Percentiles rank a stretch among this genome's conserved stretches.
Evolutionary conservation across 129 eudicot genomes (phyloP).

Genomic region (Mikania micrantha): DNA sequence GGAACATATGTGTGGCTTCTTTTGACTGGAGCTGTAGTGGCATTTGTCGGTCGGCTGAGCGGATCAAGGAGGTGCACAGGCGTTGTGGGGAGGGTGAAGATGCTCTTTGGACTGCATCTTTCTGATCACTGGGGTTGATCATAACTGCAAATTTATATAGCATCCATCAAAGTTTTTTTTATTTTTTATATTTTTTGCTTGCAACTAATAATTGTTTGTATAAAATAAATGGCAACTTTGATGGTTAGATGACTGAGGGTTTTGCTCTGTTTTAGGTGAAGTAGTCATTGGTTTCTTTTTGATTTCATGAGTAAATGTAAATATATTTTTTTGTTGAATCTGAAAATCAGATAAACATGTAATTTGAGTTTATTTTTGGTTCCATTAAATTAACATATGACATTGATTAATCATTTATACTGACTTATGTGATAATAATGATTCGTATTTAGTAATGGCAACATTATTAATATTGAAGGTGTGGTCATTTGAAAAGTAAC

Average conservation of each 20-base stretch:
- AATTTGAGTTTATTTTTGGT: neutral
- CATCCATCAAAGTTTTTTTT: neutral
- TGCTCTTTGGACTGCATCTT: conserved; percentile 64
- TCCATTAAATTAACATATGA: neutral
- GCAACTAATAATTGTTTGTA: neutral
- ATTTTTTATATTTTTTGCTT: neutral
- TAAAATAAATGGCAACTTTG: neutral
- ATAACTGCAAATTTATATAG: neutral
- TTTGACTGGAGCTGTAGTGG: conserved; percentile 96
- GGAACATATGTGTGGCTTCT: conserved; percentile 91
- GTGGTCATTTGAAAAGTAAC: no score
- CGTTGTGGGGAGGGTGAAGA: conserved; percentile 88
- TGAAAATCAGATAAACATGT: neutral
- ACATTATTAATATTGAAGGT: no score
- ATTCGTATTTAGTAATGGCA: no score
- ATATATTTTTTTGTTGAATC: conserved; percentile 14
- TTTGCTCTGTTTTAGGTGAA: conserved; percentile 23
- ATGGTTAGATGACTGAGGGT: conserved; percentile 13
- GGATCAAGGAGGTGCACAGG: conserved; percentile 82
- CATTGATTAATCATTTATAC: neutral
- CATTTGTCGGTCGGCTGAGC: conserved; percentile 70
- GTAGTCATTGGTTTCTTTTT: neutral
- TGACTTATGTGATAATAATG: no score
- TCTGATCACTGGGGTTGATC: conserved; percentile 21
- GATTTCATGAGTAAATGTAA: conserved; percentile 17